Conservation (phyloP, 1,284 basidiomycete species). For the Megacollybia platyphylla region DNA sequence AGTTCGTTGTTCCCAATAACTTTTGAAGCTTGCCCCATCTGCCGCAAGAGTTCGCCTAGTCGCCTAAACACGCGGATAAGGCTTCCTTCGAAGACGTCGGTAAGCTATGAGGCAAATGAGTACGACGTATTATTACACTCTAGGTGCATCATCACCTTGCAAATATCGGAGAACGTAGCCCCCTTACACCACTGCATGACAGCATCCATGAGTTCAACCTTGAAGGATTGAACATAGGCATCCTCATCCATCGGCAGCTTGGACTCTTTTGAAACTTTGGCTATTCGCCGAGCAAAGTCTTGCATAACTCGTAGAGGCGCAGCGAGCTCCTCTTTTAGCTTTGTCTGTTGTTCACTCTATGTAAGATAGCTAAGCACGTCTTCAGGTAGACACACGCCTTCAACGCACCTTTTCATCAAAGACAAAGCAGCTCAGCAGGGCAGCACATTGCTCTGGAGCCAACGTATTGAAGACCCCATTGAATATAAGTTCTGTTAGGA, state of each 20-base stretch:
- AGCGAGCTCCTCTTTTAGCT: conserved; percentile 87
- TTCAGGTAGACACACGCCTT: background rate
- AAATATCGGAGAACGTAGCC: conserved; percentile 92
- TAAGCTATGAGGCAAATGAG: conserved; percentile 40
- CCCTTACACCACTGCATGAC: conserved; percentile 97
- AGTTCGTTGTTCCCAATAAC: conserved; percentile 94
- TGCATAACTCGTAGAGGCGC: conserved; percentile 90
- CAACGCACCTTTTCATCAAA: conserved; percentile 86
- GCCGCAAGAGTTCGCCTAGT: conserved; percentile 86
- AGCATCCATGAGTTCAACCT: conserved; percentile 96
- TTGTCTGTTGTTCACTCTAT: conserved; percentile 80
- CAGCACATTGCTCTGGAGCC: conserved; percentile 86
- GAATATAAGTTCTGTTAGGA: conserved; percentile 96
- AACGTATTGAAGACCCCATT: conserved; percentile 92
- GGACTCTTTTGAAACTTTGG: conserved; percentile 89
- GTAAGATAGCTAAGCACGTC: conserved; percentile 1
- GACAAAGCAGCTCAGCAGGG: conserved; percentile 90
- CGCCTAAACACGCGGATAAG: conserved; percentile 91
- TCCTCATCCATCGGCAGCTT: conserved; percentile 86
- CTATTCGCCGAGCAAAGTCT: conserved; percentile 89
- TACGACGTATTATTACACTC: background rate
- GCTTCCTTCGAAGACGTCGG: conserved; percentile 94
- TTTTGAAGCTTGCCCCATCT: conserved; percentile 91
- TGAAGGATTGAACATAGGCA: conserved; percentile 93
- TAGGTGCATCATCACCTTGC: conserved; percentile 53